Evolutionary conservation across 208 protist species (phyloP), one percentile per base, ranked within the genome.

Genomic region (Histomonas meleagridis): DNA sequence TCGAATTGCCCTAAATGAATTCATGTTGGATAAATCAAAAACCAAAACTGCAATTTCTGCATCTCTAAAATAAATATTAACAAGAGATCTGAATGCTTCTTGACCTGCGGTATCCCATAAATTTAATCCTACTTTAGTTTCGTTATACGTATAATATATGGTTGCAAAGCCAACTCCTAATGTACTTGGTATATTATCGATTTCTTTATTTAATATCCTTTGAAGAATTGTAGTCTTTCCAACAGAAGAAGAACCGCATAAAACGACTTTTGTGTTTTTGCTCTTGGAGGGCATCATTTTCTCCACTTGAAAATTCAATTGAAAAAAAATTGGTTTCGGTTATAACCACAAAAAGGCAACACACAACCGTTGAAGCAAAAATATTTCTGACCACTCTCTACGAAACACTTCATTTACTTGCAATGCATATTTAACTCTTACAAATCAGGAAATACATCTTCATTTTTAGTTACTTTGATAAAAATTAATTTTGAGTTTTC

Each of bases 191-290:
- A 55, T n/a, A 3, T 51, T 26, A 16, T 48, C 23, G 32, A 86
- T 57, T 18, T 38, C 26, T 3, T 43, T 32, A 51, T 23, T n/a
- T n/a, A 18, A 16, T 38, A 55, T 57, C n/a, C 76, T 0, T 48
- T 48, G 46, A 14, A 86, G 46, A 55, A 86, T 51, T 14, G 18
- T 86, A 18, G 76, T 86, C 28, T 86, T 86, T 32, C 76, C 76
- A 35, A 46, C 43, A 18, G 51, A 23, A 4, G 43, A 7, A 10
- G 23, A 7, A 32, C 76, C 76, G 16, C 40, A 43, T 35, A 86
- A 49, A 55, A 86, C 46, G 28, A 86, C 76, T 86, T 86, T 86
- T n/a, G n/a, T n/a, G n/a, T n/a, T n/a, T n/a, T n/a, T n/a, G n/a
- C n/a, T n/a, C n/a, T n/a, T n/a, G n/a, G n/a, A n/a, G n/a, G n/a